These are phyloP conservation scores for Candida berthetii DNA, from an alignment of 805 yeast species.

Conservation along the genomic window DNA sequence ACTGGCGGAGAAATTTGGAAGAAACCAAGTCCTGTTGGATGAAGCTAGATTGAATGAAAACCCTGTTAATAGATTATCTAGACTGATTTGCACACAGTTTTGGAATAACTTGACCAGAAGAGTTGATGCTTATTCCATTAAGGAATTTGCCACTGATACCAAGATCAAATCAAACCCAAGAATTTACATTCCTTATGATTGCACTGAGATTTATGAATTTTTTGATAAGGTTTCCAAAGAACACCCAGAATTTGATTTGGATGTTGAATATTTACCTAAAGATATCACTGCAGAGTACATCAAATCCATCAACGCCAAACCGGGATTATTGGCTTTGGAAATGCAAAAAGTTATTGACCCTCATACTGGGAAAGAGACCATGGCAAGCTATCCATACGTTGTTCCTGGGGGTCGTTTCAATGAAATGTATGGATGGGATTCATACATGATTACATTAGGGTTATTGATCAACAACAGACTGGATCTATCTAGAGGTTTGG, in stretches of 20 bases:
- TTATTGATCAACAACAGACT: slow-evolving; percentile 58
- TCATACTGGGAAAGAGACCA: slow-evolving; percentile 37
- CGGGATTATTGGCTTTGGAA: slow-evolving; percentile 84
- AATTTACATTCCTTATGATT: slow-evolving; percentile 66
- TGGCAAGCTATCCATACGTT: slow-evolving; percentile 75
- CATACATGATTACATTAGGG: slow-evolving; percentile 88
- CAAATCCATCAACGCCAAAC: slow-evolving; percentile 68
- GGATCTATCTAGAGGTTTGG: slow-evolving; percentile 82
- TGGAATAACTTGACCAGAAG: slow-evolving; percentile 77
- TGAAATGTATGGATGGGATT: slow-evolving; percentile 97
- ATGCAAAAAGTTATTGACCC: slow-evolving; percentile 50
- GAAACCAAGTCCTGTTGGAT: slow-evolving; percentile 72
- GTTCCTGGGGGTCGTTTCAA: slow-evolving; percentile 98
- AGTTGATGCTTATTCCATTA: slow-evolving; percentile 55
- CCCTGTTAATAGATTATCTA: slow-evolving; percentile 71
- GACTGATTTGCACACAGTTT: slow-evolving; percentile 70
- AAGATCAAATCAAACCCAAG: slow-evolving; percentile 71
- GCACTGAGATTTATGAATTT: slow-evolving; percentile 69
- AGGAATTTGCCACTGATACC: slow-evolving; percentile 70
- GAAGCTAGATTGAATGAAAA: slow-evolving; percentile 82
- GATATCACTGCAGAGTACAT: slow-evolving; percentile 73
- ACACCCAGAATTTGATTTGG: slow-evolving; percentile 52
- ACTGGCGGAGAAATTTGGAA: slow-evolving; percentile 74
- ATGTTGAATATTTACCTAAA: slow-evolving; percentile 74
- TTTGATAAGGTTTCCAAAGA: slow-evolving; percentile 45